Evolutionary conservation across 352 stramenopile genomes (phyloP), one percentile per base, ranked within the genome.

Genomic region (Globisporangium acanthophoron): DNA sequence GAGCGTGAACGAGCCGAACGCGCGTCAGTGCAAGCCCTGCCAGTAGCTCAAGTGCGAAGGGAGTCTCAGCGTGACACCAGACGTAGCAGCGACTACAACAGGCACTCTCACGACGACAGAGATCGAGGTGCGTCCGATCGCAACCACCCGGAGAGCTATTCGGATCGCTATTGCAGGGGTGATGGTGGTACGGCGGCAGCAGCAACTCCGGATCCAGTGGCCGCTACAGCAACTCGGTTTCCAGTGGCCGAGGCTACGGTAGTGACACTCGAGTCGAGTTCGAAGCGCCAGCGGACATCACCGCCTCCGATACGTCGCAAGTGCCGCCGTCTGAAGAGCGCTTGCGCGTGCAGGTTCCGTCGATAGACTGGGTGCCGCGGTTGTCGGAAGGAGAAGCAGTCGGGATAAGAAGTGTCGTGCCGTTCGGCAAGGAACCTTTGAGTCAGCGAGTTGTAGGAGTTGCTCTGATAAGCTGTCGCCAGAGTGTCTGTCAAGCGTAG

Each of bases 11-110:
- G 79, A 79, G 8, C 65, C 70, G 13, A 88, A 69, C 43, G 67
- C 65, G 3, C 76, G 80, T 15, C 71, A 78, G 55, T 92, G 82
- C 61, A 86, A 85, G 52, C 79, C 79, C 20, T 92, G 82, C 48
- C 58, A 70, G 9, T 79, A 92, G 57, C 73, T 85, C 44, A 88
- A 68, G 66, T 67, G 78, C 15, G 73, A 85, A 33, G 78, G 85
- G 48, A 74, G 84, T 31, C 68, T 59, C 69, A 55, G 8, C 65
- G 66, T 13, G 55, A 35, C 6, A 68, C 66, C 27, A 59, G 61
- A 43, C 27, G 64, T 11, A 59, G 59, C 9, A 48, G 13, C 13
- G 37, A 43, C 37, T 18, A 72, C 21, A 58, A 58, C 11, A 44
- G 69, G 41, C 45, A 52, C 12, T 73, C 39, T 11, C 69, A 48